Conservation (phyloP, 2,329 filamentous ascomycete genomes). For the Colletotrichum brevisporum region DNA sequence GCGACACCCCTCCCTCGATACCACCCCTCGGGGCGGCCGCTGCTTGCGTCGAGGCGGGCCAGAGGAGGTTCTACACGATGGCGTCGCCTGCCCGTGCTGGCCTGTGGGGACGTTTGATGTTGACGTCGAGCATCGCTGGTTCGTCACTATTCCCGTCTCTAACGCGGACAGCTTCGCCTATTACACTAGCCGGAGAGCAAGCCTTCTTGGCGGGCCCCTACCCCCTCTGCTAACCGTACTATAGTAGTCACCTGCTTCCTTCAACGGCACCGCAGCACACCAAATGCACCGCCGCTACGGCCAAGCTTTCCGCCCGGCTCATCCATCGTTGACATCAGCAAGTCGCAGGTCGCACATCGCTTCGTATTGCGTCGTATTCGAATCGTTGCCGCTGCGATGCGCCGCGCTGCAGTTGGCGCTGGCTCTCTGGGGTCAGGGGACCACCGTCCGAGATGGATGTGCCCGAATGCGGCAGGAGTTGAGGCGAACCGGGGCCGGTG, state of each 20-base stretch:
- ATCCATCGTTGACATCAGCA: not conserved
- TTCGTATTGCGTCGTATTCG: not conserved
- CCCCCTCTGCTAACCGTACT: too few species aligned
- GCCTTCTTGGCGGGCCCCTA: too few species aligned
- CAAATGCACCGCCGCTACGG: not conserved
- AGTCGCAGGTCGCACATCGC: not conserved
- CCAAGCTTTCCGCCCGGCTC: slow-evolving; percentile 7
- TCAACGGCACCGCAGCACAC: not conserved
- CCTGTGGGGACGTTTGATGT: not conserved
- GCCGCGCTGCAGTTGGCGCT: too few species aligned
- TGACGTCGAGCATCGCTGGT: not conserved
- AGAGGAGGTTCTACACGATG: not conserved
- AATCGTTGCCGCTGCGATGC: not conserved
- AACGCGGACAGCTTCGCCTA: too few species aligned
- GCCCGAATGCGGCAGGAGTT: slow-evolving; percentile 24
- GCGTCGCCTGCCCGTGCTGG: not conserved
- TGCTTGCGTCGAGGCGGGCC: not conserved
- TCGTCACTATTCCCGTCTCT: not conserved
- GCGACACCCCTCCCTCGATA: not conserved
- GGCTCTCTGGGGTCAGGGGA: slow-evolving; percentile 64
- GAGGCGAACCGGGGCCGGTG: slow-evolving; percentile 22
- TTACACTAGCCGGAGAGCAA: too few species aligned
- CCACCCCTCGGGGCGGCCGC: slow-evolving; percentile 20
- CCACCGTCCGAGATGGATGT: slow-evolving; percentile 77
- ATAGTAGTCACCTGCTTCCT: too few species aligned